Base-by-base conservation (phyloP, 2,329 filamentous ascomycete species). In the Stachybotrys chlorohalonatus region DNA sequence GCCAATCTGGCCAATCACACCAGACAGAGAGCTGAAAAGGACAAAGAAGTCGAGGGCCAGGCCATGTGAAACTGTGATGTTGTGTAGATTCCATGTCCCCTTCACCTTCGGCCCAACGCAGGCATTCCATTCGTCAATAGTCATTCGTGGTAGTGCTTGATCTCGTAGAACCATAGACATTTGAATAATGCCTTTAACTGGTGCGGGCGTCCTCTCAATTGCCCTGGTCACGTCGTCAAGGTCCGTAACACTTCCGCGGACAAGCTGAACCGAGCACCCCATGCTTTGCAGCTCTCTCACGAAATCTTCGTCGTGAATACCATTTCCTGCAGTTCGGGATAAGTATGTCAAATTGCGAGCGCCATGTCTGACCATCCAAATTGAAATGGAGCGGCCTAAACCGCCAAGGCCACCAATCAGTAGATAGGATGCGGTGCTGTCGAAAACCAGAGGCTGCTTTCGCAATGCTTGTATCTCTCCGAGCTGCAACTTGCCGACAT, bases 181-280 rank as follows among this genome's bases (percentile, higher is more conserved):
- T 46, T 76, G 70, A 7, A 77, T 55, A 6, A 76, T 60, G 9
- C 74, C 74, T 15, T 64, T 64, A 16, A 77, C 62, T 1, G 69
- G 68, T 56, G 58, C 42, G 16, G 60, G 31, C 46, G 57, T 55
- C 15, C 31, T 52, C 4, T 50, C 51, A 1, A 68, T 55, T 3
- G 64, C 61, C 1, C 53, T 57, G 7, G 62, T 51, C 0, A 74
- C 67, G 7, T 70, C 65, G 0, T 59, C 56, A n/a, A 55, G 52
- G 8, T 57, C 51, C 1, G 61, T 61, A 6, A 75, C 66, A 57
- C 68, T 68, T 42, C 72, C 72, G 2, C 60, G 53, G n/a, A 70
- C 63, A 1, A 67, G 62, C 5, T 52, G 56, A 1, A 65, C 62
- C 3, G 51, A 45, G 47, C 63, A 66, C 2, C 68, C 68, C 17